Percentiles rank a stretch among this genome's conserved stretches.
These are phyloP conservation scores for Graphium sp. DNA, from an alignment of 2,329 filamentous ascomycete species.

Conservation along the genomic window DNA sequence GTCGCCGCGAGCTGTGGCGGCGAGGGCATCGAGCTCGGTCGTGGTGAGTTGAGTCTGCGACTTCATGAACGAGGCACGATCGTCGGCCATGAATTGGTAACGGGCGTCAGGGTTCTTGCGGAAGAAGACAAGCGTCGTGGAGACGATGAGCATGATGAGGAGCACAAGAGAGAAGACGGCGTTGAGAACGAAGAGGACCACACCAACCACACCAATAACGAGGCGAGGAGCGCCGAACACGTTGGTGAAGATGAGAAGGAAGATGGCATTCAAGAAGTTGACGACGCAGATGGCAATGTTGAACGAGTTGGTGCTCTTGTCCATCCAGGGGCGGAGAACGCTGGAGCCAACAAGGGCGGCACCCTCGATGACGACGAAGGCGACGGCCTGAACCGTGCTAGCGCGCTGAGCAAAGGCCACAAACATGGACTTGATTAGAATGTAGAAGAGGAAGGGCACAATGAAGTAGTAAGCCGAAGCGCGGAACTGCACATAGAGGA, in stretches of 20 bases:
- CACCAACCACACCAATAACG: constrained; percentile 75
- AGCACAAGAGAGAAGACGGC: constrained; percentile 69
- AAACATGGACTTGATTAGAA: constrained; percentile 78
- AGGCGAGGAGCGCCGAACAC: constrained; percentile 73
- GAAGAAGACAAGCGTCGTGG: constrained; percentile 54
- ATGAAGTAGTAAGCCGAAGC: constrained; percentile 94
- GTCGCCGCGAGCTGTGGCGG: constrained; percentile 76
- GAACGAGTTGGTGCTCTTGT: constrained; percentile 94
- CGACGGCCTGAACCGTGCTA: constrained; percentile 61
- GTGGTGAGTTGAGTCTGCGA: constrained; percentile 69
- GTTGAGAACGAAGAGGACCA: constrained; percentile 79
- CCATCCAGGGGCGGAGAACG: constrained; percentile 89
- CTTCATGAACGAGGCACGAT: constrained; percentile 95
- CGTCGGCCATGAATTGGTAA: constrained; percentile 93
- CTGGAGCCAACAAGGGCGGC: constrained; percentile 59
- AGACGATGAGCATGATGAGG: constrained; percentile 56
- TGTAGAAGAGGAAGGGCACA: constrained; percentile 60
- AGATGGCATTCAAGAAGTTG: constrained; percentile 84
- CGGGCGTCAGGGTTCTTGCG: constrained; percentile 89
- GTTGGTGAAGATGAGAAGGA: constrained; percentile 74
- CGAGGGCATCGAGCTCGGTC: constrained; percentile 80
- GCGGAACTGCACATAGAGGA: constrained; percentile 92
- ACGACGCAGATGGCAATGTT: constrained; percentile 83
- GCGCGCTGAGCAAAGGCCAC: constrained; percentile 63
- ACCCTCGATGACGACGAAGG: constrained; percentile 69